phyloP scores from a whole-genome alignment of 2,329 filamentous ascomycete species.

The Beauveria australis region DNA sequence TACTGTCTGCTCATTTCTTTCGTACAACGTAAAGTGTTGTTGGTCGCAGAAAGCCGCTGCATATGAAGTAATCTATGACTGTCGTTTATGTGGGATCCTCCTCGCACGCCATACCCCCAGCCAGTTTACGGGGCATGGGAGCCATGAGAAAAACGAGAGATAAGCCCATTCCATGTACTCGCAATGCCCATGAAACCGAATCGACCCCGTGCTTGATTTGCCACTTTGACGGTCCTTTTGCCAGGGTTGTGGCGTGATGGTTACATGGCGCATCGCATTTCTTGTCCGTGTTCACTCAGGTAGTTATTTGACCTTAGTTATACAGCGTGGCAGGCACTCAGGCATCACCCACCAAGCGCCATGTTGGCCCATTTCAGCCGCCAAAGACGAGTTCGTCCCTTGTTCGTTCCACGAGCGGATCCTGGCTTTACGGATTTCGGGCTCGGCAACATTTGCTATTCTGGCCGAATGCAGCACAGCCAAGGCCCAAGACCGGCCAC shows the following conservation, averaged over 20 bases:
- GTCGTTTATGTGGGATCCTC: neutral
- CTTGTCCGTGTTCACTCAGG: too few relatives aligned
- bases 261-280: too few relatives aligned
- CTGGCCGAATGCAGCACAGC: neutral
- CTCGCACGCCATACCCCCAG: neutral
- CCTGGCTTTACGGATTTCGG: neutral
- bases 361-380: neutral
- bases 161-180: neutral
- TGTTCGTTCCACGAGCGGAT: neutral
- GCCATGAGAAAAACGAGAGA: neutral
- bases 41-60: neutral
- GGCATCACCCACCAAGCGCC: neutral
- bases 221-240: neutral
- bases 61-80: neutral
- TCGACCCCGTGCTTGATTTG: neutral
- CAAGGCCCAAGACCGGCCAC: neutral
- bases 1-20: neutral
- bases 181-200: neutral
- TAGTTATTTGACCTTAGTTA: too few relatives aligned
- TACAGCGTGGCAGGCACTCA: too few relatives aligned
- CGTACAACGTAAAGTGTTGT: neutral
- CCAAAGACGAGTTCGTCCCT: neutral
- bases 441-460: neutral
- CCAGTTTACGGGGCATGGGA: neutral
- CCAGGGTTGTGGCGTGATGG: neutral